Evolutionary conservation across 2,329 filamentous ascomycete genomes (phyloP).

Genomic region (Penicillium sp.): DNA sequence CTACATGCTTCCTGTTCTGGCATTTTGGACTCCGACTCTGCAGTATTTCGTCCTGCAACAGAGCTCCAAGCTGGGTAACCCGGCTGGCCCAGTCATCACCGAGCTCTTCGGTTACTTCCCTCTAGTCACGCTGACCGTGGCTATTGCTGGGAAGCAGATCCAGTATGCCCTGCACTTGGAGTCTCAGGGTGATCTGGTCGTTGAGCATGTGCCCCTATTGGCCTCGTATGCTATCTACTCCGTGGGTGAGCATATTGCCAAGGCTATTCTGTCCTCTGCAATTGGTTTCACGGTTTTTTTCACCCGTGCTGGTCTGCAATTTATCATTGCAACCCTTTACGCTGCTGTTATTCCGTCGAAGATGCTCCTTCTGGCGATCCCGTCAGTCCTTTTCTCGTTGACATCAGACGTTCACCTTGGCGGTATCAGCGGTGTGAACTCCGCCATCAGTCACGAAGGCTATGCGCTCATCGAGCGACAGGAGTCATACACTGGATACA

Average conservation of each 20-base stretch:
- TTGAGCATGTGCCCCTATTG: slow-evolving; percentile 68
- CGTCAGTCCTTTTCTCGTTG: slow-evolving; percentile 67
- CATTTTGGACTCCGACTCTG: slow-evolving; percentile 72
- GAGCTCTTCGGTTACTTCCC: slow-evolving; percentile 76
- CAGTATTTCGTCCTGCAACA: slow-evolving; percentile 73
- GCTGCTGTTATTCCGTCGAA: slow-evolving; percentile 70
- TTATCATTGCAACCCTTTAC: slow-evolving; percentile 68
- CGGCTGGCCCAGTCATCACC: slow-evolving; percentile 74
- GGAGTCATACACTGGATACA: slow-evolving; percentile 88
- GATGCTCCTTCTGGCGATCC: slow-evolving; percentile 68
- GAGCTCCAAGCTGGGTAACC: slow-evolving; percentile 69
- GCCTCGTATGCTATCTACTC: slow-evolving; percentile 69
- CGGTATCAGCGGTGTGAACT: slow-evolving; percentile 67
- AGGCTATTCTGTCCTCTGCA: slow-evolving; percentile 48
- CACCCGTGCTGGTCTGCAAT: slow-evolving; percentile 73
- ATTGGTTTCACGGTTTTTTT: slow-evolving; percentile 68
- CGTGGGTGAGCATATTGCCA: slow-evolving; percentile 47
- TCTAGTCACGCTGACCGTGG: slow-evolving; percentile 66
- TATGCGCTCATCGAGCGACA: slow-evolving; percentile 79
- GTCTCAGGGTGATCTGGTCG: slow-evolving; percentile 59
- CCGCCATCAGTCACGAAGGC: slow-evolving; percentile 65
- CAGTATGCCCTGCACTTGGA: slow-evolving; percentile 63
- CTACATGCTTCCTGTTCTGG: slow-evolving; percentile 70
- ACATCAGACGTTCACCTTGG: slow-evolving; percentile 75
- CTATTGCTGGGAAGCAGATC: slow-evolving; percentile 66